Evolutionary conservation across 768 basidiomycete genomes (phyloP).

Genomic region (Megacollybia marginata): DNA sequence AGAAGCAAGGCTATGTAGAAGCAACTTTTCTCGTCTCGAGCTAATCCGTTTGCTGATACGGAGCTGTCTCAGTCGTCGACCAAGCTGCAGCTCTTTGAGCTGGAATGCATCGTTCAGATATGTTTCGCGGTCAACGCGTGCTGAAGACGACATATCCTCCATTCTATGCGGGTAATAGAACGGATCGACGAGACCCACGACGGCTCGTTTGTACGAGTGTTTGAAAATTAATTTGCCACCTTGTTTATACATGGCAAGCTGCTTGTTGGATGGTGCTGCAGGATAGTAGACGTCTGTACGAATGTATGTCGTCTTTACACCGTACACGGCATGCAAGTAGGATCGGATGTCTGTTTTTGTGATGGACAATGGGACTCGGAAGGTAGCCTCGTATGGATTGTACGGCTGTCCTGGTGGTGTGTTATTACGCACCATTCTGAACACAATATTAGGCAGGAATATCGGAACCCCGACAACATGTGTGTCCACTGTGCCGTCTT

Average conservation of each 20-base stretch:
- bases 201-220: constrained; percentile 81
- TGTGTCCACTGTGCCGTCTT: constrained; percentile 32
- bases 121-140: neutral
- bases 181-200: constrained; percentile 86
- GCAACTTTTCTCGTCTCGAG: neutral
- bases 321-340: constrained; percentile 80
- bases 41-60: neutral
- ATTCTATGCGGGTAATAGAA: constrained; percentile 86
- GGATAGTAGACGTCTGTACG: constrained; percentile 89
- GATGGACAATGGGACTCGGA: constrained; percentile 81
- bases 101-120: constrained; percentile 1
- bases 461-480: constrained; percentile 73
- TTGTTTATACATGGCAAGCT: constrained; percentile 16
- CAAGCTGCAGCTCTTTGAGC: neutral
- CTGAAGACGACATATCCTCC: constrained; percentile 55
- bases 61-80: neutral
- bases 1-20: neutral
- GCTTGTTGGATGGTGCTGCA: constrained; percentile 25
- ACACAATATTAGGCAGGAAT: constrained; percentile 84
- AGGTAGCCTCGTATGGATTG: constrained; percentile 93
- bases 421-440: constrained; percentile 78
- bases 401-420: constrained; percentile 73
- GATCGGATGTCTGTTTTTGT: constrained; percentile 91
- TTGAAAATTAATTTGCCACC: constrained; percentile 25
- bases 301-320: constrained; percentile 85